Evolutionary conservation across 148 eudicot species (phyloP).

Genomic region (Agrostemma githago): DNA sequence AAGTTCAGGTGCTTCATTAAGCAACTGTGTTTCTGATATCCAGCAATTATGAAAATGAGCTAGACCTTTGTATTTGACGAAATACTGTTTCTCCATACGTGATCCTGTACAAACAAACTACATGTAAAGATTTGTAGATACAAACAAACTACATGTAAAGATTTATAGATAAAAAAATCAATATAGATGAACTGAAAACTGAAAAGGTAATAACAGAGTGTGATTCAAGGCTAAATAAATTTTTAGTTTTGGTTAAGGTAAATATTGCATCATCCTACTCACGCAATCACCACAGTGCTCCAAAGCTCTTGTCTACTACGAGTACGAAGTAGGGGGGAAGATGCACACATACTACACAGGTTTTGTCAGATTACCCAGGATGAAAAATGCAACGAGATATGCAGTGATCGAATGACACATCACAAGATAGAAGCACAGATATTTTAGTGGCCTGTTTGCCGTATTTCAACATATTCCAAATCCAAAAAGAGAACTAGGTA

Average conservation of each 20-base stretch:
- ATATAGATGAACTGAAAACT: neutral
- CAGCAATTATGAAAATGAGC: conserved; percentile 75
- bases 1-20: conserved; percentile 49
- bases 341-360: neutral
- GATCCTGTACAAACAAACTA: conserved; percentile 35
- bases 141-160: conserved; percentile 3
- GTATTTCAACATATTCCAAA: neutral
- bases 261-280: neutral
- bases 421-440: neutral
- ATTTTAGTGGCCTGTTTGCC: neutral
- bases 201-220: neutral
- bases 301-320: neutral
- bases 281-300: neutral
- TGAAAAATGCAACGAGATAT: neutral
- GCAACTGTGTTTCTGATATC: conserved; percentile 55
- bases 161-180: conserved; percentile 1
- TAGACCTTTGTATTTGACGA: conserved; percentile 80
- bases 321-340: neutral
- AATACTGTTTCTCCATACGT: conserved; percentile 51
- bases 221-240: conserved; percentile 4
- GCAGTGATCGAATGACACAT: neutral
- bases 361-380: neutral
- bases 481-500: neutral
- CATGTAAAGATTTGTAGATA: conserved; percentile 1
- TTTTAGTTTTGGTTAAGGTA: neutral